These are phyloP conservation scores for Fraxinus nigra DNA, from an alignment of 305 asterid species.

Conservation along the genomic window DNA sequence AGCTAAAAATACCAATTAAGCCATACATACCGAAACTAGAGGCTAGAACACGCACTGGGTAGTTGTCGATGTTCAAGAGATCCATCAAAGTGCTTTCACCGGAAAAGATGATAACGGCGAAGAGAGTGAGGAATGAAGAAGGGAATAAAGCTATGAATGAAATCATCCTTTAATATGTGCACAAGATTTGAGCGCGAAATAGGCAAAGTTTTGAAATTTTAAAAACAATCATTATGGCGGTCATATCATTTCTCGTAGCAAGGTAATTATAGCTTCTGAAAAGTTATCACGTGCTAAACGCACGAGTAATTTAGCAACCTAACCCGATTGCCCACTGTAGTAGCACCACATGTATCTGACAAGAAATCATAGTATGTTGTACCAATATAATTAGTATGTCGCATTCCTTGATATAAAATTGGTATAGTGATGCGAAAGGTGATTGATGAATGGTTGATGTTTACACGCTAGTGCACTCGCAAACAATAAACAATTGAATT, in stretches of 20 bases:
- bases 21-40: neutral
- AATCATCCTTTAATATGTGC: neutral
- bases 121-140: neutral
- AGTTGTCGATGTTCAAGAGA: neutral
- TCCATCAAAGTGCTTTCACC: neutral
- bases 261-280: neutral
- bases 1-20: neutral
- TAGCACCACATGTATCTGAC: neutral
- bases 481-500: neutral
- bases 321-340: neutral
- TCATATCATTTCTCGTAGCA: neutral
- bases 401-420: too few relatives aligned
- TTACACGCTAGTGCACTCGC: neutral
- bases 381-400: neutral
- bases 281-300: neutral
- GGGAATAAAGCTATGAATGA: neutral
- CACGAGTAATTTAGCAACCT: neutral
- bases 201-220: neutral
- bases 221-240: neutral
- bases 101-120: neutral
- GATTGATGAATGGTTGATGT: neutral
- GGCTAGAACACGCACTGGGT: neutral
- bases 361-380: neutral
- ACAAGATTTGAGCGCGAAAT: neutral
- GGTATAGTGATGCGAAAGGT: neutral